Evolutionary conservation across 1,284 basidiomycete genomes (phyloP).

Genomic region (Coriolopsis trogii): DNA sequence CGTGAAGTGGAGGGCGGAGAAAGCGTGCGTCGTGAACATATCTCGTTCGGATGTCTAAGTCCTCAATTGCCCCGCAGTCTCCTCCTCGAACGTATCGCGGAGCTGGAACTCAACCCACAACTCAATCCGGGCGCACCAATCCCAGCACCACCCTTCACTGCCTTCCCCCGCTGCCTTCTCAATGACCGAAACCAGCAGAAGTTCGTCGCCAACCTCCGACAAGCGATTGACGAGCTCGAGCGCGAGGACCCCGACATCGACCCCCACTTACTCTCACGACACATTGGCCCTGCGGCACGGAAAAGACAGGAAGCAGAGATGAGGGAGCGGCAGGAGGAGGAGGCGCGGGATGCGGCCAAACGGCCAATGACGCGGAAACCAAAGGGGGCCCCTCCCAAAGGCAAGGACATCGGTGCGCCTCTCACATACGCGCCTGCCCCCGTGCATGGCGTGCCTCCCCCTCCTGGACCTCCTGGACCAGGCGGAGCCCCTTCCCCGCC

Average conservation of each 20-base stretch:
- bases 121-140: slow-evolving; percentile 26
- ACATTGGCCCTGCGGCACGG: slow-evolving; percentile 47
- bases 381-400: slow-evolving; percentile 34
- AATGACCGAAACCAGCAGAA: slow-evolving; percentile 37
- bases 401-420: slow-evolving; percentile 40
- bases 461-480: slow-evolving; percentile 17
- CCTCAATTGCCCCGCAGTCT: slow-evolving; percentile 38
- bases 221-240: slow-evolving; percentile 50
- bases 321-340: slow-evolving; percentile 44
- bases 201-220: slow-evolving; percentile 49
- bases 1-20: slow-evolving; percentile 56
- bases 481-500: slow-evolving; percentile 16
- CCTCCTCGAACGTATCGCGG: slow-evolving; percentile 59
- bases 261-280: slow-evolving; percentile 48
- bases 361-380: slow-evolving; percentile 34
- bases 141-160: slow-evolving; percentile 37
- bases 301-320: slow-evolving; percentile 48
- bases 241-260: slow-evolving; percentile 48
- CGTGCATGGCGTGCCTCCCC: slow-evolving; percentile 18
- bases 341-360: slow-evolving; percentile 38
- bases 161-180: slow-evolving; percentile 51
- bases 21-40: slow-evolving; percentile 53
- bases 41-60: neutral
- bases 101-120: slow-evolving; percentile 48
- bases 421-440: slow-evolving; percentile 27